Evolutionary conservation across 2,329 filamentous ascomycete species (phyloP), one percentile per base, ranked within the genome.

Genomic region (Teratosphaeria viscida): DNA sequence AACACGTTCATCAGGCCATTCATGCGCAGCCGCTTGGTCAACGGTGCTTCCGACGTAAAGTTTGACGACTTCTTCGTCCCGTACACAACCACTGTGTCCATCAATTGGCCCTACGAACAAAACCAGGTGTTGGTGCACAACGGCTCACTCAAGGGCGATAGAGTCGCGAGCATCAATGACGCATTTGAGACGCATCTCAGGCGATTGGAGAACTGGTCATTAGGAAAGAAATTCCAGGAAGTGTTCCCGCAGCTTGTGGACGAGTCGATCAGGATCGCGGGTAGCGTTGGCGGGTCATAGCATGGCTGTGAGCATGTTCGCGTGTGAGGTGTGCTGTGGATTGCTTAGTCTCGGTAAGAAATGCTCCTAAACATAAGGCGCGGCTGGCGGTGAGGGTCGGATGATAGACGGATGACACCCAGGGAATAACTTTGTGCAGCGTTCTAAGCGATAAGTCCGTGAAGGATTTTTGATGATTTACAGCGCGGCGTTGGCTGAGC

Each of bases 21-120:
- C 26, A 88, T 94, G 82, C 86, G 90, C 32, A 87, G 91, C 61
- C 78, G 77, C 26, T 76, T 91, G 49, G 78, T 85, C 27, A 72
- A 76, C 27, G 72, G 27, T 7, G 19, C 53, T 58, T 23, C 61
- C 19, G 53, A 55, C 16, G 53, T 32, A 47, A 59, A 82, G 0
- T 92, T 95, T 67, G 87, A 92, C 60, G 83, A 88, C 65, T 95
- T 92, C 77, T 94, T 92, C 71, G 82, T 92, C 19, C 88, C 89
- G 0, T 95, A 86, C 72, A 94, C 89, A 1, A 83, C 81, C 1
- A 91, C 86, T 0, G 69, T 96, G 27, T 85, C 81, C 29, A 73
- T 96, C 16, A 94, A 92, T 65, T 96, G 91, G 91, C 88, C 88
- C 0, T 92, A 95, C 69, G 86, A 89, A 59, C 81, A 85, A 0